These are phyloP conservation scores for Penicillium sclerotigenum DNA, from an alignment of 2,329 filamentous ascomycete genomes.

Conservation along the genomic window DNA sequence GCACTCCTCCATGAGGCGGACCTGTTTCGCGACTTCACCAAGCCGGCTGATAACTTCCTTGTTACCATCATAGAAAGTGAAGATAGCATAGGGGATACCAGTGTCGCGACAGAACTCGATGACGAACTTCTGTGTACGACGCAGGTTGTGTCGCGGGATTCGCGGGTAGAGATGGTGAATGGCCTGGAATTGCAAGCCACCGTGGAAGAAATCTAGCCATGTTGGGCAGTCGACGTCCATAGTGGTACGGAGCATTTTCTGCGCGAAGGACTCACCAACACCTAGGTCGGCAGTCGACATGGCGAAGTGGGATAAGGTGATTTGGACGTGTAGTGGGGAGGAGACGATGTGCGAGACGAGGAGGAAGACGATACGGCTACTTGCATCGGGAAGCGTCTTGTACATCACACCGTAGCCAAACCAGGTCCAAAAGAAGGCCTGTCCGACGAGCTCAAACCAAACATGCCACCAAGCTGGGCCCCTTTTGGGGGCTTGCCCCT, in stretches of 20 bases:
- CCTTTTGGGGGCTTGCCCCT: constrained; percentile 66
- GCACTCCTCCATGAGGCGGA: constrained; percentile 72
- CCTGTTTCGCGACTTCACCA: constrained; percentile 75
- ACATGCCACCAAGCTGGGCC: constrained; percentile 81
- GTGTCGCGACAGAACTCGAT: constrained; percentile 79
- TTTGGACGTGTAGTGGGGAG: constrained; percentile 81
- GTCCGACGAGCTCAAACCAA: constrained; percentile 72
- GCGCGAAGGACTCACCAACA: constrained; percentile 78
- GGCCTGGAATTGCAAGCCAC: constrained; percentile 84
- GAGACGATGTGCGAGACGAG: constrained; percentile 77
- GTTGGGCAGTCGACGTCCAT: constrained; percentile 88
- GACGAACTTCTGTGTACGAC: constrained; percentile 70
- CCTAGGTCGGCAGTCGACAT: constrained; percentile 90
- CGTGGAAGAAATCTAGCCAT: constrained; percentile 88
- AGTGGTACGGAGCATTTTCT: constrained; percentile 86
- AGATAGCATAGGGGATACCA: constrained; percentile 78
- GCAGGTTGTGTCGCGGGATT: constrained; percentile 80
- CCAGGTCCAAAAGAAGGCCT: constrained; percentile 80
- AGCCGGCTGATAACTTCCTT: constrained; percentile 73
- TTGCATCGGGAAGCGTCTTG: constrained; percentile 64
- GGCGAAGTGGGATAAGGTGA: constrained; percentile 86
- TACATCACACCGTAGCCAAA: constrained; percentile 82
- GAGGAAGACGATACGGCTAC: constrained; percentile 69
- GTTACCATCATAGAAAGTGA: constrained; percentile 81
- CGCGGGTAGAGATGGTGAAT: constrained; percentile 83